Base-by-base conservation (phyloP, 2,329 filamentous ascomycete genomes). In the Fusarium albidum region DNA sequence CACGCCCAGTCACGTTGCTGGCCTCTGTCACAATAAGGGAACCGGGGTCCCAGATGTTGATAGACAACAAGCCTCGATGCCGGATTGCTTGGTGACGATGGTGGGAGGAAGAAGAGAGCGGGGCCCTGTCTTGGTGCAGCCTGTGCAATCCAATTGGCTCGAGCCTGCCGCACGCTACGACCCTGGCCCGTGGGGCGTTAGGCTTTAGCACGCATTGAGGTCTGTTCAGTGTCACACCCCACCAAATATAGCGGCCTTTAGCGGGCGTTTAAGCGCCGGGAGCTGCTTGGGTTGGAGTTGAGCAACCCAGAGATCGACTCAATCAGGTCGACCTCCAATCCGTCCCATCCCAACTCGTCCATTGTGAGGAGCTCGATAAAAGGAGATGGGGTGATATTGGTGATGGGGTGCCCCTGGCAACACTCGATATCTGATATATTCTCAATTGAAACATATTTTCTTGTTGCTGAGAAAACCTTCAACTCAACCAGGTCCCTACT, bases 181-280 rank as follows among this genome's bases (percentile, higher is more conserved):
- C 57, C 57, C 57, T 61, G 35, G 40, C 43, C 47, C 37, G 15
- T 61, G 57, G 27, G 57, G 57, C 48, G 52, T 60, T 49, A 61
- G 57, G 37, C 52, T 60, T 43, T 46, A 54, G 44, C 56, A 59
- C 50, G 41, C 51, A 37, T 52, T 56, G 52, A 46, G 51, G 47
- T 57, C 48, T 15, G n/a, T 57, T 21, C 59, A 55, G 42, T 43
- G 49, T 18, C 55, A 56, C 52, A 55, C 62, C 60, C 57, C 50
- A 55, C 62, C 64, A 67, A 69, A 67, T 68, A 70, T 70, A 70
- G 68, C 55, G 62, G 54, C 57, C n/a, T 48, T 28, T 61, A 46
- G 47, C 57, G 57, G 59, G 52, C 57, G 50, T 49, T 54, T 69
- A 69, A 65, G 66, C 66, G 66, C 66, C 62, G 62, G 61, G 60